Evolutionary conservation across 140 eudicot genomes (phyloP), one percentile per base, ranked within the genome.

Genomic region (Artemisia princeps): DNA sequence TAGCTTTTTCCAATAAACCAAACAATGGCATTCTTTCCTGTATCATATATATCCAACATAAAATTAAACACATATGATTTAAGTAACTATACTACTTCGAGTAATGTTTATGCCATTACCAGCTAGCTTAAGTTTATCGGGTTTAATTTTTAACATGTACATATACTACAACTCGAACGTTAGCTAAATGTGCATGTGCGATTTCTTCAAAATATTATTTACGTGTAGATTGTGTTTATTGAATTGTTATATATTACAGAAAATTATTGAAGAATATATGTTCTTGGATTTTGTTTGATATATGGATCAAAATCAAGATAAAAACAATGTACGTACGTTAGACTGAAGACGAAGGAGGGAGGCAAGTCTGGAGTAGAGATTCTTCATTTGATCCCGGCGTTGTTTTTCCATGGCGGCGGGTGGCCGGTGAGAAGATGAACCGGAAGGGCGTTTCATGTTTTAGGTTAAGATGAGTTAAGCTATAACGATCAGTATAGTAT

Each of bases 361-460:
- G 2, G 72, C 72, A 12, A 67, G 62, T 14, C 1, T 67, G 11
- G 62, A 53, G 20, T 67, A 67, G 42, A 67, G 72, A 2, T 30
- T 53, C 13, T 67, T 67, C 72, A 55, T 68, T 1, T 40, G 64
- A 37, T 68, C 72, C 6, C 72, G 55, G 52, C 72, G 64, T 68
- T 55, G 72, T 24, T 23, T 68, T 68, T 68, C 64, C 33, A 16
- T 37, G 11, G 63, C 55, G 7, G 72, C 72, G 16, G 64, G 54
- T 11, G 24, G 51, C 28, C 28, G 62, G 62, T 19, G 15, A 22
- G 62, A 56, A 56, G 62, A 56, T 8, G 62, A 56, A 24, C 28
- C 28, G 0, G 3, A 24, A 24, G 28, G 28, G 28, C 28, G 28
- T 24, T 24, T 24, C 28, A 24, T 24, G 3, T 24, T 24, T 24